A percentile compares a stretch with the other conserved stretches of the same genome.
Conservation (phyloP, 2,329 filamentous ascomycete genomes). For the Westerdykella ornata region DNA sequence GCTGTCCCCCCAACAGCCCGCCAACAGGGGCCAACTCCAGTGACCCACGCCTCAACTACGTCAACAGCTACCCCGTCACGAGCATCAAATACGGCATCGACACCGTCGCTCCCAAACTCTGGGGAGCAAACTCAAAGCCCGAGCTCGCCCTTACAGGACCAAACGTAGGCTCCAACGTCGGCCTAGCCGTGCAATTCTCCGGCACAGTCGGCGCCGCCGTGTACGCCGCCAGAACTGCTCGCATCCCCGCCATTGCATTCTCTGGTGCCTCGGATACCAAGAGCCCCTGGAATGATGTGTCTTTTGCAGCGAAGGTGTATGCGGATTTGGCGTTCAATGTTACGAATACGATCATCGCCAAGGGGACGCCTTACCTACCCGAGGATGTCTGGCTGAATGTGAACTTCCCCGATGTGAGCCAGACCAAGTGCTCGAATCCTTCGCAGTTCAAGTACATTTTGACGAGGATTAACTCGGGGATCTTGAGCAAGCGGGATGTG, state of each 20-base stretch:
- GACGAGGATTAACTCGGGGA: constrained; percentile 50
- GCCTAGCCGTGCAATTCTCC: constrained; percentile 46
- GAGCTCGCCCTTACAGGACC: constrained; percentile 61
- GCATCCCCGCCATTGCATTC: constrained; percentile 63
- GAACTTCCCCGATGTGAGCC: constrained; percentile 55
- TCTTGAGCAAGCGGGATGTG: constrained; percentile 45
- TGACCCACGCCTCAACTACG: constrained; percentile 59
- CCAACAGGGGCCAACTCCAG: constrained; percentile 53
- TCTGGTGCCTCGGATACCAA: constrained; percentile 49
- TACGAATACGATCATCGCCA: constrained; percentile 49
- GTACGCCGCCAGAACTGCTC: constrained; percentile 49
- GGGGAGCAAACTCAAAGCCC: constrained; percentile 43
- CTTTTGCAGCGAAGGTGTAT: constrained; percentile 48
- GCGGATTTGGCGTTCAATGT: constrained; percentile 56
- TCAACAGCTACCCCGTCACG: constrained; percentile 64
- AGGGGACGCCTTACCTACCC: constrained; percentile 59
- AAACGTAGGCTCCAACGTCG: constrained; percentile 57
- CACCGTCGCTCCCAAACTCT: constrained; percentile 49
- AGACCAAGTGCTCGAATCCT: constrained; percentile 45
- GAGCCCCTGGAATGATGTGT: constrained; percentile 47
- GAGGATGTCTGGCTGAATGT: constrained; percentile 58
- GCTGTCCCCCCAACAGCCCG: constrained; percentile 53
- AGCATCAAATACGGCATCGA: constrained; percentile 58
- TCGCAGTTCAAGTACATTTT: constrained; percentile 58
- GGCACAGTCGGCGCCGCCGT: constrained; percentile 62